These are phyloP conservation scores for Naganishia sp. DNA, from an alignment of 1,284 basidiomycete species.

Conservation along the genomic window DNA sequence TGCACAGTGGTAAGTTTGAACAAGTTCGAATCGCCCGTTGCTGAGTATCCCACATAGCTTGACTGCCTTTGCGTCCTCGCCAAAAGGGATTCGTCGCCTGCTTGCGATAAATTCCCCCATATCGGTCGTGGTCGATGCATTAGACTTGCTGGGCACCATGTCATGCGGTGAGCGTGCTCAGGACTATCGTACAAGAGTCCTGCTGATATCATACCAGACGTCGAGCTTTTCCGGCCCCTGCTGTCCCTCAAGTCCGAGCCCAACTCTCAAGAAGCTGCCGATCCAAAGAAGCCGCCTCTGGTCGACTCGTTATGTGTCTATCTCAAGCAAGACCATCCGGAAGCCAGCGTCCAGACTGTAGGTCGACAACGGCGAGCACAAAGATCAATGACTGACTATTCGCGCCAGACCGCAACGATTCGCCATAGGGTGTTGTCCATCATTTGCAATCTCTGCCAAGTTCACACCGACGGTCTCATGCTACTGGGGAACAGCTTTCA, in stretches of 20 bases:
- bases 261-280: conserved; percentile 5
- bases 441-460: conserved; percentile 7
- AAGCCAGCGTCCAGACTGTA: conserved; percentile 4
- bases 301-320: conserved; percentile 10
- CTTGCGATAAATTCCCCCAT: conserved; percentile 7
- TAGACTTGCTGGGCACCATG: conserved; percentile 4
- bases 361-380: not conserved
- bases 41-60: not conserved
- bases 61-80: conserved; percentile 10
- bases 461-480: conserved; percentile 16
- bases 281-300: conserved; percentile 15
- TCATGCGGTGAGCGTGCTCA: conserved; percentile 3
- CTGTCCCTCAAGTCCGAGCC: conserved; percentile 12
- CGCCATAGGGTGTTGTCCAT: conserved; percentile 18
- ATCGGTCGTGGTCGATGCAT: conserved; percentile 17
- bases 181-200: no score
- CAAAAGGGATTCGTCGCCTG: conserved; percentile 6
- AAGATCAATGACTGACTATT: not conserved
- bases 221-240: conserved; percentile 14
- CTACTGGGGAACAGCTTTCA: conserved; percentile 27
- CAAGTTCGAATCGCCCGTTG: not conserved
- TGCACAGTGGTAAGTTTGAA: not conserved
- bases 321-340: conserved; percentile 22
- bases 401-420: not conserved
- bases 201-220: not conserved